Conservation (phyloP, 2,329 filamentous ascomycete species). For the Orbilia blumenaviensis region DNA sequence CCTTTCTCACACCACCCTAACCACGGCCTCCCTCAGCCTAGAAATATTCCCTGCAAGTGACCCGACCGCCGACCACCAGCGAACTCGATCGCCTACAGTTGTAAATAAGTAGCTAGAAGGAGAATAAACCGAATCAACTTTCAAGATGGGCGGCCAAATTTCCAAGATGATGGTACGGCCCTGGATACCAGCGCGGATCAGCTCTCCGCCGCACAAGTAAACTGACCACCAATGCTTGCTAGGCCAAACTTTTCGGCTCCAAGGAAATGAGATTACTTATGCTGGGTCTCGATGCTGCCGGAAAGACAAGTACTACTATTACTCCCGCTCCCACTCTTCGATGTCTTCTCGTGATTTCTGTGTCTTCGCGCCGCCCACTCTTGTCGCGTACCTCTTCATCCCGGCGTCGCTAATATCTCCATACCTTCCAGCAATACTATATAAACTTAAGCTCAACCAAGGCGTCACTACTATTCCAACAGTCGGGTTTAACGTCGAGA, state of each 20-base stretch:
- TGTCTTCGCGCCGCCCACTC: slow-evolving; percentile 24
- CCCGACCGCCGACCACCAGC: neutral
- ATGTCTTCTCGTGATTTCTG: neutral
- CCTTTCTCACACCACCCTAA: slow-evolving; percentile 10
- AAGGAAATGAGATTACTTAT: slow-evolving; percentile 99
- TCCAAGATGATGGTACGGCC: slow-evolving; percentile 47
- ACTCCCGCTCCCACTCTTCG: too few relatives aligned
- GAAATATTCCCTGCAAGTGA: neutral
- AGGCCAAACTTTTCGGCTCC: slow-evolving; percentile 96
- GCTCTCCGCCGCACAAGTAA: neutral
- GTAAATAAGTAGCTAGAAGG: neutral
- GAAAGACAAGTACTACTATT: slow-evolving; percentile 78
- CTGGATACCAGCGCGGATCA: neutral
- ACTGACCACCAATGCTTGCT: neutral
- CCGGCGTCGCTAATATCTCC: neutral
- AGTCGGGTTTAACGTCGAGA: slow-evolving; percentile 99
- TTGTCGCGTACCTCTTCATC: slow-evolving; percentile 9
- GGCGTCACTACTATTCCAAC: slow-evolving; percentile 98
- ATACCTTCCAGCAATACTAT: slow-evolving; percentile 77
- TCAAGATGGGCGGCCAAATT: slow-evolving; percentile 49
- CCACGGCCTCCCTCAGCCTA: slow-evolving; percentile 5
- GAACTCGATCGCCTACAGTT: neutral
- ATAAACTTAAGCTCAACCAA: slow-evolving; percentile 98
- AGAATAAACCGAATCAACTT: neutral
- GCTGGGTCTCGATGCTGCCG: slow-evolving; percentile 95